Evolutionary conservation across 2,329 filamentous ascomycete species (phyloP), one percentile per base, ranked within the genome.

Genomic region (Capronia americana): DNA sequence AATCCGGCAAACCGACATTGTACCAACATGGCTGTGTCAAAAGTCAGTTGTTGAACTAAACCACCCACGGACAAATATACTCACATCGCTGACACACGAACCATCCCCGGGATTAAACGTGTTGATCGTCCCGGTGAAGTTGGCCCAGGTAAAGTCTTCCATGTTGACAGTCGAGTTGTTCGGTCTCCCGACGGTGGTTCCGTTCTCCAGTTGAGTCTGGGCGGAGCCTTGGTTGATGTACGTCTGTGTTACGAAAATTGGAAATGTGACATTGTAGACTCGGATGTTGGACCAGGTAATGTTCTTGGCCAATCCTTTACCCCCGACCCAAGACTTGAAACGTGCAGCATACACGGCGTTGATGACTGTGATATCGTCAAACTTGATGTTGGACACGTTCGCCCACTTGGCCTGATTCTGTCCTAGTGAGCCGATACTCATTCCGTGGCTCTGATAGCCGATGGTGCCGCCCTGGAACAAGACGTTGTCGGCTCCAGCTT

Each of bases 191-290:
- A 66, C 64, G 1, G 70, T 72, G 2, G 66, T 68, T 1, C 73
- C 74, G 17, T 67, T 72, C 7, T 73, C 65, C 0, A 74, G 71
- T 34, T 75, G 74, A 2, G 71, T 76, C 66, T 73, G 74, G 6
- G 69, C 73, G 30, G 69, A 74, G n/a, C 74, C 75, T 69, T 82
- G 79, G 62, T 82, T 77, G 66, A 73, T 71, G 70, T 82, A 82
- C 46, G 76, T 80, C 71, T 82, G 79, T 2, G 80, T 82, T n/a
- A 82, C 79, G 63, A 81, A 82, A 62, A 82, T 79, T 1, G 80
- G 80, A 67, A 82, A 82, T 0, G 80, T 78, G 32, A 82, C 80
- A 63, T 82, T 82, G 69, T 78, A 78, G 12, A 77, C 68, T 5
- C 78, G 71, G 60, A 82, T 79, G 66, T 82, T 80, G 59, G 75